Evolutionary conservation across 495 filamentous ascomycete species (phyloP).

Genomic region (Aspergillus sclerotioniger): DNA sequence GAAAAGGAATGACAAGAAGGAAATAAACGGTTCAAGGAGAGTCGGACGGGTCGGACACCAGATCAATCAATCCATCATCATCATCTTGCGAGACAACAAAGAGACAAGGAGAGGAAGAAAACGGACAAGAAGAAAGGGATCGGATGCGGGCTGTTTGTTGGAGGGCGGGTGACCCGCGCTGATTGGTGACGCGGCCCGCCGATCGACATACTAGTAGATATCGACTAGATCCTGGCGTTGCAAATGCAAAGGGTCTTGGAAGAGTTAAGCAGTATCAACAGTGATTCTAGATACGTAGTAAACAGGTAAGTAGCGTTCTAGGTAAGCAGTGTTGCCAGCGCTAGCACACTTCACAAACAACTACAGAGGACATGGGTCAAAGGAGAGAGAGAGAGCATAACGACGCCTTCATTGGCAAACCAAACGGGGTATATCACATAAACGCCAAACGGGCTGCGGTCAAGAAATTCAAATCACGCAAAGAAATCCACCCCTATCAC

Average conservation of each 20-base stretch:
- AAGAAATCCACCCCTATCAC: not conserved
- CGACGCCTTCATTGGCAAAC: not conserved
- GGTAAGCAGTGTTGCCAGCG: too few relatives aligned
- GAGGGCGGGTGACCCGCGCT: not conserved
- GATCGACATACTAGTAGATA: not conserved
- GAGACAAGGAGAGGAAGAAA: not conserved
- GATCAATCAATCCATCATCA: not conserved
- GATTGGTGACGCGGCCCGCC: not conserved
- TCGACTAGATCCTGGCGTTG: too few relatives aligned
- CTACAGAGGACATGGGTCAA: too few relatives aligned
- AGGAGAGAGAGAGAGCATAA: too few relatives aligned
- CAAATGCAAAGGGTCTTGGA: too few relatives aligned
- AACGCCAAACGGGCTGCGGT: conserved; percentile 32
- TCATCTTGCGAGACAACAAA: not conserved
- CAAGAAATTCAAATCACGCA: not conserved
- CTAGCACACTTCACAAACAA: too few relatives aligned
- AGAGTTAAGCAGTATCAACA: too few relatives aligned
- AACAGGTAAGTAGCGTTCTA: too few relatives aligned
- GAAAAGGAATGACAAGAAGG: conserved; percentile 14
- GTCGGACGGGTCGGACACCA: not conserved
- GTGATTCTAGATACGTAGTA: too few relatives aligned
- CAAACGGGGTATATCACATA: conserved; percentile 45
- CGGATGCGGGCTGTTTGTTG: not conserved
- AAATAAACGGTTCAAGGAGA: not conserved
- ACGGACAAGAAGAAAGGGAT: not conserved